Percentiles rank a stretch among this genome's conserved stretches.
Evolutionary conservation across 176 grass and related monocot species (phyloP).

Genomic region (Ensete glaucum): DNA sequence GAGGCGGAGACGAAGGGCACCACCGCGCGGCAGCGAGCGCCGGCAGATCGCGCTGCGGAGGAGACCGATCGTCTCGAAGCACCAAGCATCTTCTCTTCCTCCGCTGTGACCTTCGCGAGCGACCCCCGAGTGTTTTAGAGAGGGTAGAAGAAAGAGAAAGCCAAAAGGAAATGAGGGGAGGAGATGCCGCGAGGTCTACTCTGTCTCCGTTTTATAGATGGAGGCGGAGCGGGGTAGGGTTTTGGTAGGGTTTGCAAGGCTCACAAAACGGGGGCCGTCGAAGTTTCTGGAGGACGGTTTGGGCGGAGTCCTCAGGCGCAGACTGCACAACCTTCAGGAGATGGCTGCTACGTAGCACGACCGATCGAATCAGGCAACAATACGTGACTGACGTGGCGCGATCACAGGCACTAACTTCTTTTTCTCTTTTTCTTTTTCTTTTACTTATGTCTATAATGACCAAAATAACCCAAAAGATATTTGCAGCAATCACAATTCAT

Average conservation of each 20-base stretch:
- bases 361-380: no score
- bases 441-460: no score
- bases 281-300: not conserved
- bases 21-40: conserved; percentile 26
- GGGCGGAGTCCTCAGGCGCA: not conserved
- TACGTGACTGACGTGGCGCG: no score
- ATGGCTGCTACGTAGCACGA: no score
- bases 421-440: no score
- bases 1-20: conserved; percentile 18
- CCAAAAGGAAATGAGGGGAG: not conserved
- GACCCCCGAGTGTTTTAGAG: no score
- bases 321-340: no score
- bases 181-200: not conserved
- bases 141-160: not conserved
- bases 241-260: not conserved
- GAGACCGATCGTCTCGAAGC: conserved; percentile 68
- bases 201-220: not conserved
- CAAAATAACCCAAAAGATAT: no score
- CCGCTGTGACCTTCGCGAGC: not conserved
- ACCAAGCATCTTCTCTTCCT: conserved; percentile 48
- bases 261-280: no score
- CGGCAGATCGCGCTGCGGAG: conserved; percentile 18
- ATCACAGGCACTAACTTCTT: no score
- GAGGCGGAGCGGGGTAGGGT: not conserved
- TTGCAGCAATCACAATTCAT: no score